Evolutionary conservation across 352 stramenopile species (phyloP), one percentile per base, ranked within the genome.

Genomic region (Phytophthora citrophthora): DNA sequence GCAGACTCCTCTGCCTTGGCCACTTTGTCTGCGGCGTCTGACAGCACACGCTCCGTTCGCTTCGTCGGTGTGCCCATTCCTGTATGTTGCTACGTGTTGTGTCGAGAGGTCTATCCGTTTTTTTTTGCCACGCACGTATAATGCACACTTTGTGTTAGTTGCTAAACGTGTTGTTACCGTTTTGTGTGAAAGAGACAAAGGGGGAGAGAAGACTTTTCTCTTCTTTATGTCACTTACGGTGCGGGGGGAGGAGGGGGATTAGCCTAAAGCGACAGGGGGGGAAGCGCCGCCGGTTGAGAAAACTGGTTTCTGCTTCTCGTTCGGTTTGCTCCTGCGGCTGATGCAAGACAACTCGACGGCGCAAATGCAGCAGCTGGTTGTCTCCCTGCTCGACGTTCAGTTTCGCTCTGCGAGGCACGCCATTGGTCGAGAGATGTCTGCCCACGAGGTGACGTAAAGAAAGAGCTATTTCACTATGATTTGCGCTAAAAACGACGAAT

Each of bases 1-100:
- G 88, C 67, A 5, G 81, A 53, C 46, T 91, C 82, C 50, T 93
- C 79, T 13, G 86, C 86, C 53, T 88, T 85, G 36, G 79, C 76
- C 52, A 94, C 82, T 56, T 94, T 94, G 61, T 70, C 76, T 29
- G 81, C 78, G 23, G 86, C 86, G 29, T 94, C 86, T 4, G 81
- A 83, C 27, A 94, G 76, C 56, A 90, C 77, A 52, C 81, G 79
- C 51, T 90, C 81, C 34, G 77, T 87, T 41, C 76, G 67, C 48
- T 76, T 74, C 34, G 70, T 68, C 1, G 76, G 74, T 5, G 80
- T 85, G 58, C 80, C 76, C 80, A 87, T 88, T 43, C 24, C 49
- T 54, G 45, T 68, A 38, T 64, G 47, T 40, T 53, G 36, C 40
- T 43, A 18, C 36, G 26, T 45, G 26, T 39, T 41, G 13, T 41